Conservation (phyloP, 2,329 filamentous ascomycete genomes). For the Westerdykella ornata region DNA sequence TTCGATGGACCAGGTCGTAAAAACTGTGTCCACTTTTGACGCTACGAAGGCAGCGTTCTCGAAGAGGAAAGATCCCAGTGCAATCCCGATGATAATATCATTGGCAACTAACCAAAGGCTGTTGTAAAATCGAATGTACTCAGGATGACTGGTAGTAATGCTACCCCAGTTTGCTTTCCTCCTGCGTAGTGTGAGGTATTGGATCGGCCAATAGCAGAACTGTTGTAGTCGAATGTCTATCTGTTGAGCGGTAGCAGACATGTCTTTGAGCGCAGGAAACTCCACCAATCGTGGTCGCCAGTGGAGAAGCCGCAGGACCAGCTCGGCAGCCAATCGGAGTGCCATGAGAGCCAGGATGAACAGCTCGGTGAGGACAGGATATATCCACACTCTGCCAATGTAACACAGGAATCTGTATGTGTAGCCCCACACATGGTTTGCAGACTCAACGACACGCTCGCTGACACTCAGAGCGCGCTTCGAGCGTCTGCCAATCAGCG, state of each 20-base stretch:
- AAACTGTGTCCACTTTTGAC: conserved; percentile 65
- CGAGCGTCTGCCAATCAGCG: conserved; percentile 71
- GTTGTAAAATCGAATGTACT: conserved; percentile 99
- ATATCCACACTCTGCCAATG: conserved; percentile 65
- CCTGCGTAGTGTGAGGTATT: conserved; percentile 85
- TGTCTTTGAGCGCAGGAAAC: conserved; percentile 82
- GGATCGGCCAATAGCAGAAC: conserved; percentile 98
- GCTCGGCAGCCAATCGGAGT: conserved; percentile 74
- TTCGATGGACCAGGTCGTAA: conserved; percentile 78
- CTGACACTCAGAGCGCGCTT: conserved; percentile 87
- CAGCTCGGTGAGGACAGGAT: conserved; percentile 62
- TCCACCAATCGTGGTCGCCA: conserved; percentile 68
- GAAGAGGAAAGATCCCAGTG: conserved; percentile 91
- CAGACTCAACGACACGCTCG: conserved; percentile 89
- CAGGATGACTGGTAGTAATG: conserved; percentile 87
- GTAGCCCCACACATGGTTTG: conserved; percentile 75
- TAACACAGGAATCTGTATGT: conserved; percentile 63
- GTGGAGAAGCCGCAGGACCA: conserved; percentile 71
- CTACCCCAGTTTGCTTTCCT: conserved; percentile 91
- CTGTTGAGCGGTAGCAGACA: conserved; percentile 94
- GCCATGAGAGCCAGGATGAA: conserved; percentile 75
- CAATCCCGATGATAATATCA: conserved; percentile 97
- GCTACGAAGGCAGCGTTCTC: conserved; percentile 87
- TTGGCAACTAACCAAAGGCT: conserved; percentile 97
- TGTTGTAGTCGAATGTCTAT: conserved; percentile 95